These are phyloP conservation scores for Ephemerocybe angulata DNA, from an alignment of 768 basidiomycete species.

Conservation along the genomic window DNA sequence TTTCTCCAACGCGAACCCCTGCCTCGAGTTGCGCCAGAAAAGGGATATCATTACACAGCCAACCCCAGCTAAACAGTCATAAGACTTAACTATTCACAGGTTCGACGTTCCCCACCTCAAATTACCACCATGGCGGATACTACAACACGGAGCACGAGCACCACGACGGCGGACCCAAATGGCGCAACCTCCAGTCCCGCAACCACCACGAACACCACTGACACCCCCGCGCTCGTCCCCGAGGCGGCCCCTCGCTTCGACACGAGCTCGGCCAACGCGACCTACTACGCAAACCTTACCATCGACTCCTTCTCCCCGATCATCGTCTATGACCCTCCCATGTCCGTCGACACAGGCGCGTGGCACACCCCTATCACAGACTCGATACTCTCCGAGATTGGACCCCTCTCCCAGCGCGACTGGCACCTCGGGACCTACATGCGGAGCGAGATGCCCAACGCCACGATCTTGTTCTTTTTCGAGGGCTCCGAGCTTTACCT, in stretches of 20 bases:
- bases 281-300: conserved; percentile 7
- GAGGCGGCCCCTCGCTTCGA: not conserved
- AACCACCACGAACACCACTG: not conserved
- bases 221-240: not conserved
- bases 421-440: conserved; percentile 9
- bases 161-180: not conserved
- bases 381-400: not conserved
- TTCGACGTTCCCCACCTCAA: no score
- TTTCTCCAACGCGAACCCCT: no score
- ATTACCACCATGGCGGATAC: no score
- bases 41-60: no score
- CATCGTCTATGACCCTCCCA: not conserved
- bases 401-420: not conserved
- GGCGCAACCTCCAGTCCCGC: not conserved
- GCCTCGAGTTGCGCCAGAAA: no score
- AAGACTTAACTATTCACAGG: no score
- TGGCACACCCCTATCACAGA: conserved; percentile 5
- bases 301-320: conserved; percentile 14
- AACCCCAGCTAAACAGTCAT: no score
- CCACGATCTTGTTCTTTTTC: conserved; percentile 3
- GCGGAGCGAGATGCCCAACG: conserved; percentile 1
- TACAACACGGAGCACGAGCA: not conserved
- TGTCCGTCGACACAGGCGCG: not conserved
- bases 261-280: conserved; percentile 3
- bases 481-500: conserved; percentile 7